These are phyloP conservation scores for Phalaenopsis aphrodite DNA, from an alignment of 106 monocot genomes.

Conservation along the genomic window DNA sequence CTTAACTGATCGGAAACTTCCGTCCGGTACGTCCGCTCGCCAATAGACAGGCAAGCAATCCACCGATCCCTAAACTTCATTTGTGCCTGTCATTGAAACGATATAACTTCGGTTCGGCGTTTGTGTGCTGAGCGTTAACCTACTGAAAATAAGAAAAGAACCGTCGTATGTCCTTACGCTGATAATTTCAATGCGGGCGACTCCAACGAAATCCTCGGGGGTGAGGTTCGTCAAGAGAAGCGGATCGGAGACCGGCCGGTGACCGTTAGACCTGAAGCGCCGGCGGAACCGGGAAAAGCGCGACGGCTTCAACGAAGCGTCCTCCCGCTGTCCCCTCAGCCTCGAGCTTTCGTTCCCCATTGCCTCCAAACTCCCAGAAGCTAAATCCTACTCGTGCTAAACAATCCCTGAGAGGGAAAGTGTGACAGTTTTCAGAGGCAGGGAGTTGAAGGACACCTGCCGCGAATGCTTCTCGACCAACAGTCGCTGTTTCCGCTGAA, in stretches of 20 bases:
- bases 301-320: constrained; percentile 14
- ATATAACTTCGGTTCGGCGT: neutral
- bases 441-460: neutral
- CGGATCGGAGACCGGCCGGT: constrained; percentile 7
- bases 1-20: constrained; percentile 65
- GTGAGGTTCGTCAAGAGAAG: constrained; percentile 13
- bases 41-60: constrained; percentile 73
- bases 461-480: neutral
- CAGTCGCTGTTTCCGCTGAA: neutral
- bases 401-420: too few relatives aligned
- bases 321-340: neutral
- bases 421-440: neutral
- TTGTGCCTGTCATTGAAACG: constrained; percentile 41
- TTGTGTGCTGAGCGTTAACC: neutral
- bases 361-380: neutral
- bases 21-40: constrained; percentile 77
- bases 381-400: too few relatives aligned
- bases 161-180: constrained; percentile 14
- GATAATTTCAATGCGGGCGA: constrained; percentile 59
- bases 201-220: constrained; percentile 57
- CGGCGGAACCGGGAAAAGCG: constrained; percentile 31
- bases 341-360: constrained; percentile 60
- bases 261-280: constrained; percentile 20
- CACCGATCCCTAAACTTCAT: constrained; percentile 83
- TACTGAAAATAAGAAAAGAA: neutral